These are phyloP conservation scores for Scenedesmus sp. DNA, from an alignment of 163 green algal genomes.

Conservation along the genomic window DNA sequence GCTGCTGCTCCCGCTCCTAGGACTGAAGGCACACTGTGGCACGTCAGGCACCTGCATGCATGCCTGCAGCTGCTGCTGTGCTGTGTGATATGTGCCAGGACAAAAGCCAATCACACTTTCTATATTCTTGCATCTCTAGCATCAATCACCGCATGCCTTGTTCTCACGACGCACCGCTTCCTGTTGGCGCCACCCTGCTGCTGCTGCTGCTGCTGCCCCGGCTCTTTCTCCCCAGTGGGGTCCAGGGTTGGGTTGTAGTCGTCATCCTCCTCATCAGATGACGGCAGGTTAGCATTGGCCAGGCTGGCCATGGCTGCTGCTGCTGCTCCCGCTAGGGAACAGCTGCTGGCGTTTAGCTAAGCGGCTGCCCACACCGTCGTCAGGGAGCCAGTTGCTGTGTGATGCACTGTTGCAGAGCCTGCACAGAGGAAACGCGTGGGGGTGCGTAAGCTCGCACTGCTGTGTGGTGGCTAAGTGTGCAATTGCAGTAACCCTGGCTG, in stretches of 20 bases:
- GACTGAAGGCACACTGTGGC: not conserved
- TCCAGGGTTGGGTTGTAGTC: slow-evolving; percentile 75
- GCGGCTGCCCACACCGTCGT: not conserved
- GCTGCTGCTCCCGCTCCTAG: too few relatives aligned
- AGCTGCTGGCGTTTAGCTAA: not conserved
- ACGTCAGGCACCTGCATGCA: too few relatives aligned
- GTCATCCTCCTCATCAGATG: slow-evolving; percentile 80
- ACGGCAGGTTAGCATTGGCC: slow-evolving; percentile 70
- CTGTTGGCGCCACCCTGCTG: slow-evolving; percentile 45
- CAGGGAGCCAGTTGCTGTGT: not conserved
- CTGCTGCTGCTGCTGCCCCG: slow-evolving; percentile 24
- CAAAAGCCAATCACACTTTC: not conserved
- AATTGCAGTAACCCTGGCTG: not conserved
- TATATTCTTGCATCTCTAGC: too few relatives aligned
- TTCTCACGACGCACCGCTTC: slow-evolving; percentile 30
- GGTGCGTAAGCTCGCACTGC: not conserved
- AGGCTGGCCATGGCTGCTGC: slow-evolving; percentile 66
- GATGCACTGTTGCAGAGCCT: not conserved
- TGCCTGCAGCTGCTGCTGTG: too few relatives aligned
- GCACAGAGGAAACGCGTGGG: not conserved
- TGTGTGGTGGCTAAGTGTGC: not conserved
- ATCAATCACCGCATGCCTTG: not conserved
- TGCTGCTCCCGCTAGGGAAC: not conserved
- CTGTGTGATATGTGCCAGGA: not conserved
- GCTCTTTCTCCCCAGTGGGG: slow-evolving; percentile 61